These are phyloP conservation scores for Odontarrhena argentea DNA, from an alignment of 345 rosid species.

Conservation along the genomic window DNA sequence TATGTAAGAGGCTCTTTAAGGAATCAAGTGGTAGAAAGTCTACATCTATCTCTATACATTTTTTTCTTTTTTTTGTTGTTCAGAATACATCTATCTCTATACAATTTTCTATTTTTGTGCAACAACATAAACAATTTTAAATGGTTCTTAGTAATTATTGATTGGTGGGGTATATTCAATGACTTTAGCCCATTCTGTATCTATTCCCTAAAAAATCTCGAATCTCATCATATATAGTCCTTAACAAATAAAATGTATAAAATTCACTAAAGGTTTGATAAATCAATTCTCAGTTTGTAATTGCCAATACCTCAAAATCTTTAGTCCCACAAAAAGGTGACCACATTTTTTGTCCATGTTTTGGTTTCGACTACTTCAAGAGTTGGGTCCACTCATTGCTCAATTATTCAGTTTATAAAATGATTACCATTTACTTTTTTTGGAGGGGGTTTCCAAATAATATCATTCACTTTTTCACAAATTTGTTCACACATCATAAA, in stretches of 20 bases:
- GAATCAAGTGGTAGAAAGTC: constrained; percentile 33
- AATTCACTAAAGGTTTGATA: constrained; percentile 4
- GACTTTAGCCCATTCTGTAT: constrained; percentile 16
- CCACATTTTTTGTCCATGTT: constrained; percentile 32
- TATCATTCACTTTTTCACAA: neutral
- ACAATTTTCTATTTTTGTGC: neutral
- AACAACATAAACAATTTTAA: neutral
- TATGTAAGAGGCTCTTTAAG: neutral
- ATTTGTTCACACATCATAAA: neutral
- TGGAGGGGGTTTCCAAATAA: no score
- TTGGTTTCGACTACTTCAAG: constrained; percentile 24
- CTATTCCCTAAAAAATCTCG: constrained; percentile 11
- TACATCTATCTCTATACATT: neutral
- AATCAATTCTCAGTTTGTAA: constrained; percentile 14
- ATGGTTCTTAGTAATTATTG: constrained; percentile 22
- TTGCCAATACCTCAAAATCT: constrained; percentile 20
- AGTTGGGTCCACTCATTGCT: constrained; percentile 33
- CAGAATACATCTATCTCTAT: neutral
- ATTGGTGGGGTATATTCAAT: constrained; percentile 33
- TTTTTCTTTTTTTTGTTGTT: neutral
- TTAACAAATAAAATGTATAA: neutral
- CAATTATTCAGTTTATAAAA: constrained; percentile 22
- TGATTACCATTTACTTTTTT: neutral
- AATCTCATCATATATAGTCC: constrained; percentile 21
- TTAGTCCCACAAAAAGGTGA: constrained; percentile 30